Evolutionary conservation across 2,329 filamentous ascomycete species (phyloP).

Genomic region (Beauveria medogensis): DNA sequence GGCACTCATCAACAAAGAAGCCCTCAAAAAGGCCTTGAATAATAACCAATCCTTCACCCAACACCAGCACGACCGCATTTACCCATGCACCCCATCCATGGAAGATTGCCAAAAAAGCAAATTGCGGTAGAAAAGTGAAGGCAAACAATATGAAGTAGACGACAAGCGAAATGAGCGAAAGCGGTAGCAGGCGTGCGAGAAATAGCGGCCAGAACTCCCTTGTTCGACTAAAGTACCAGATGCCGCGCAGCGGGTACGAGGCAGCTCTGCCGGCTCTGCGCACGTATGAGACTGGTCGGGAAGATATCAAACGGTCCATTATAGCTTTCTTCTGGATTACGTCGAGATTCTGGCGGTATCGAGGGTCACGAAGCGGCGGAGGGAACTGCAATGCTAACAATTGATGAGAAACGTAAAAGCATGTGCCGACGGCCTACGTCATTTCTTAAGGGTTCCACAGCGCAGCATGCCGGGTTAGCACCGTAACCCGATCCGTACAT

Average conservation of each 20-base stretch:
- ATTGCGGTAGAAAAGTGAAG: constrained; percentile 82
- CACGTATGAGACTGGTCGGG: constrained; percentile 32
- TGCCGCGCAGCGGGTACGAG: constrained; percentile 58
- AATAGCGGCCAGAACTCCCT: constrained; percentile 79
- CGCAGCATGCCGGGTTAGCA: not conserved
- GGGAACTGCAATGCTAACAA: not conserved
- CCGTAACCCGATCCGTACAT: no score
- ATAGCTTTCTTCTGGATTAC: not conserved
- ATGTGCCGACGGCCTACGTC: constrained; percentile 1
- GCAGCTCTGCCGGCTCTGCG: constrained; percentile 37
- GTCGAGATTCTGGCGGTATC: not conserved
- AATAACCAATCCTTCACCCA: constrained; percentile 73
- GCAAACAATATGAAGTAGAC: constrained; percentile 82
- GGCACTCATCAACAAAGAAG: constrained; percentile 71
- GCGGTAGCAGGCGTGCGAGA: constrained; percentile 65
- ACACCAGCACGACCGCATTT: constrained; percentile 75
- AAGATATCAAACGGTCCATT: constrained; percentile 7
- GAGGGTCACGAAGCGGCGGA: not conserved
- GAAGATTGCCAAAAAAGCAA: constrained; percentile 81
- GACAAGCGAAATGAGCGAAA: constrained; percentile 72
- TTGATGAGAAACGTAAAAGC: not conserved
- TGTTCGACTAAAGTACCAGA: constrained; percentile 72
- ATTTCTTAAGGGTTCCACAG: not conserved
- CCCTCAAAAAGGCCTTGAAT: constrained; percentile 65
- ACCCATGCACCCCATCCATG: constrained; percentile 84